Evolutionary conservation across 2,329 filamentous ascomycete genomes (phyloP), one percentile per base, ranked within the genome.

Genomic region (Colletotrichum chrysophilum): DNA sequence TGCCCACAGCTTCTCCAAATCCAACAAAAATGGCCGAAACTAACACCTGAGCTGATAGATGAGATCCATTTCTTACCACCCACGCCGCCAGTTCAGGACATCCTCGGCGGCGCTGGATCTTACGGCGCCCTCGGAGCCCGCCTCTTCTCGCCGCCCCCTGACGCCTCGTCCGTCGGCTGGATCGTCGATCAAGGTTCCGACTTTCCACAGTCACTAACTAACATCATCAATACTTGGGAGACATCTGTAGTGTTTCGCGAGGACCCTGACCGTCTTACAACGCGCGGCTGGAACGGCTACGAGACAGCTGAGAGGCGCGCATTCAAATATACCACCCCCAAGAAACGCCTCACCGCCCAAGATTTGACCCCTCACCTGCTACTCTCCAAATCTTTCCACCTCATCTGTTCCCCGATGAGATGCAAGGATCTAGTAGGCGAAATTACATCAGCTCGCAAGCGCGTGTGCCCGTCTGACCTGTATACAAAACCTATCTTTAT

Each of bases 271-370:
- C 92, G 95, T 28, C 88, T 95, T 66, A 98, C 96, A 4, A 99
- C 97, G 0, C 92, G 95, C 61, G 96, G 94, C 61, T 98, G 95
- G 95, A 98, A 98, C 83, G 94, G 94, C 66, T 98, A 98, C 82
- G 92, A 93, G 48, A 89, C 91, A 36, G 89, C 91, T 68, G 91
- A 92, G 75, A 91, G 92, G 78, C 88, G 90, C 84, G 93, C 93
- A 9, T 99, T 99, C 88, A 93, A 92, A 82, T 99, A 98, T 83
- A 88, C 93, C 68, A 98, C 96, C 1, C 93, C 95, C 1, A 98
- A 98, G 85, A 88, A 94, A 78, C 94, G 96, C 7, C 88, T 99
- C 18, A 93, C 94, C 5, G 93, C 93, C 36, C 86, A 89, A 13
- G 94, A 96, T 81, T 89, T 98, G 12, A 91, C 91, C 4, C 88